These are phyloP conservation scores for Phaeotremella fagi DNA, from an alignment of 768 basidiomycete genomes.

Conservation along the genomic window DNA sequence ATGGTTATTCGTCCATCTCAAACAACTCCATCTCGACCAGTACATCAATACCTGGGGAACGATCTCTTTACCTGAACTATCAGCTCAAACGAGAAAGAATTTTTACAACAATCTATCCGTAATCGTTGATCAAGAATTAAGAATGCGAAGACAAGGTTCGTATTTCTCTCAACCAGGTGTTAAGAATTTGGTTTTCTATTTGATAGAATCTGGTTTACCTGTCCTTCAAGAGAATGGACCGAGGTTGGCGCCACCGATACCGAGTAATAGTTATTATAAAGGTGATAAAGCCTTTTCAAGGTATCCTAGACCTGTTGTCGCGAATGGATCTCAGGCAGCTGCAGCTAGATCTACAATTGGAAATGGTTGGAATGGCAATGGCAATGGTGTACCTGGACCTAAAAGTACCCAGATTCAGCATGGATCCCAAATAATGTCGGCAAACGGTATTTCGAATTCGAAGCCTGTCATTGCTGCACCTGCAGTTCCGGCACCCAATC, in stretches of 20 bases:
- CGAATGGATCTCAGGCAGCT: neutral
- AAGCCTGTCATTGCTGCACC: neutral
- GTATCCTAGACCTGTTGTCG: neutral
- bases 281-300: neutral
- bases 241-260: neutral
- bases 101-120: conserved; percentile 14
- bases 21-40: conserved; percentile 5
- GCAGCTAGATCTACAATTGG: neutral
- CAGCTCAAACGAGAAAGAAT: conserved; percentile 1
- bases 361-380: neutral
- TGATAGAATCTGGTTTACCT: neutral
- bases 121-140: conserved; percentile 12
- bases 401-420: too few relatives aligned
- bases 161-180: conserved; percentile 12
- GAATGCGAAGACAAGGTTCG: neutral
- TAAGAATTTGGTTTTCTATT: neutral
- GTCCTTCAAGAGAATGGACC: conserved; percentile 1
- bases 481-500: neutral
- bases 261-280: neutral
- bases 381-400: too few relatives aligned
- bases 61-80: conserved; percentile 27
- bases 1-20: conserved; percentile 26
- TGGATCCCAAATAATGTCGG: too few relatives aligned
- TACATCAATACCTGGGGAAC: conserved; percentile 17
- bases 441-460: too few relatives aligned